These are phyloP conservation scores for Suillus brevipes DNA, from an alignment of 768 basidiomycete genomes.

Conservation along the genomic window DNA sequence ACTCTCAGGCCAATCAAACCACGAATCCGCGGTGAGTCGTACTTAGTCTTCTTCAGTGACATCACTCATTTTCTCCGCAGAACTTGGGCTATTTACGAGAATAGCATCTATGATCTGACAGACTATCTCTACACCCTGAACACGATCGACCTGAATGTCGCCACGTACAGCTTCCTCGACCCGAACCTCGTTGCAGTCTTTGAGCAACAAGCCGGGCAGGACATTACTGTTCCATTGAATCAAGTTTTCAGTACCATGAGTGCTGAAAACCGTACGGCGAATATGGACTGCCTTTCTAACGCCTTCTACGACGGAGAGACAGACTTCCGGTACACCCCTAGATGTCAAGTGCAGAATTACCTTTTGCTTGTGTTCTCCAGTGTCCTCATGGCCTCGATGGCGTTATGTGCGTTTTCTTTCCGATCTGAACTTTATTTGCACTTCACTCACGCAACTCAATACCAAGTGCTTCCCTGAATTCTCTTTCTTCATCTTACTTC, in stretches of 20 bases:
- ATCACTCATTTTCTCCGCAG: slow-evolving; percentile 28
- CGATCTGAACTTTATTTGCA: background rate
- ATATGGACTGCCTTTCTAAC: slow-evolving; percentile 56
- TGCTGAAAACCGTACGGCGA: slow-evolving; percentile 35
- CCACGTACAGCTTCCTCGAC: slow-evolving; percentile 56
- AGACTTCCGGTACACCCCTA: slow-evolving; percentile 58
- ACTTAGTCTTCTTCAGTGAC: slow-evolving; percentile 13
- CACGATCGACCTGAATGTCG: slow-evolving; percentile 41
- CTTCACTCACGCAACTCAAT: slow-evolving; percentile 41
- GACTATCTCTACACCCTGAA: slow-evolving; percentile 64
- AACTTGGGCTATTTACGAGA: slow-evolving; percentile 61
- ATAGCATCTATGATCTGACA: slow-evolving; percentile 59
- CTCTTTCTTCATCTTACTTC: background rate
- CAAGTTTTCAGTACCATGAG: slow-evolving; percentile 45
- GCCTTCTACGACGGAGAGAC: slow-evolving; percentile 56
- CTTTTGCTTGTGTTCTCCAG: slow-evolving; percentile 55
- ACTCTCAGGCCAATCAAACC: slow-evolving; percentile 37
- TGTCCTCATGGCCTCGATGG: slow-evolving; percentile 57
- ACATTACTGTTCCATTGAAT: slow-evolving; percentile 55
- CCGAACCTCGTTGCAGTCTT: slow-evolving; percentile 49
- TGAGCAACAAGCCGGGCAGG: slow-evolving; percentile 58
- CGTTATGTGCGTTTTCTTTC: slow-evolving; percentile 45
- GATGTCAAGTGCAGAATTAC: slow-evolving; percentile 63
- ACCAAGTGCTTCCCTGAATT: slow-evolving; percentile 62
- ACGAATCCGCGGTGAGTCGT: slow-evolving; percentile 31